Base-by-base conservation (phyloP, 2,329 filamentous ascomycete genomes). In the Trichoderma breve region DNA sequence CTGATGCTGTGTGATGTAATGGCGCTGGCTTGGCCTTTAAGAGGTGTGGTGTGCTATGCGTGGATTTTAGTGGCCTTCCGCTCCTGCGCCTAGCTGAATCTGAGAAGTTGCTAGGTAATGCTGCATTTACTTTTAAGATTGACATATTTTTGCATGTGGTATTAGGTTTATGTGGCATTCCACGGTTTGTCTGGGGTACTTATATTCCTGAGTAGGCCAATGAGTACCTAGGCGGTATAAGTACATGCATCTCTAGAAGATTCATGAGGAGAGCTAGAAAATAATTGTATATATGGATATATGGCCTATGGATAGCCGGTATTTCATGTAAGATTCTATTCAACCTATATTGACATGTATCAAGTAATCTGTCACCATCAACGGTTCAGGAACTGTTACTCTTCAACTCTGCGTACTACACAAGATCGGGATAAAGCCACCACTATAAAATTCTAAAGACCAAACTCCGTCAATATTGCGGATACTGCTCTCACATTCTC, bases 1-100 rank as follows among this genome's bases (percentile, higher is more conserved):
- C 8, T 69, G 55, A 26, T 21, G n/a, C 8, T 61, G 36, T 26
- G 55, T 70, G 67, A 70, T 70, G 67, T 70, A 70, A 70, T 70
- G 3, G 57, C 24, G 36, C 36, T 39, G 36, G 36, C 39, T 43
- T 9, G 15, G 39, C 39, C 36, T 39, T 43, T 43, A 8, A 18
- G 39, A n/a, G n/a, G 36, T 24, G 24, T 58, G 24, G 24, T 15
- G 24, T 58, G 64, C 30, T 58, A 15, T 30, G 24, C 30, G 6
- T 57, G 30, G 12, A 28, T 28, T 24, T 26, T 67, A 67, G 64
- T 67, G 64, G 28, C 30, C 32, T 36, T 57, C 64, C 57, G 64
- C 64, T 67, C 34, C 36, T 57, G 64, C 64, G 64, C 64, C 64
- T 15, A 28, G 51, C 32, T 28, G 21, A 4, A 53, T 34, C 5